These are phyloP conservation scores for Umbelopsis sp. DNA, from an alignment of 192 early-diverging fungal genomes.

Conservation along the genomic window DNA sequence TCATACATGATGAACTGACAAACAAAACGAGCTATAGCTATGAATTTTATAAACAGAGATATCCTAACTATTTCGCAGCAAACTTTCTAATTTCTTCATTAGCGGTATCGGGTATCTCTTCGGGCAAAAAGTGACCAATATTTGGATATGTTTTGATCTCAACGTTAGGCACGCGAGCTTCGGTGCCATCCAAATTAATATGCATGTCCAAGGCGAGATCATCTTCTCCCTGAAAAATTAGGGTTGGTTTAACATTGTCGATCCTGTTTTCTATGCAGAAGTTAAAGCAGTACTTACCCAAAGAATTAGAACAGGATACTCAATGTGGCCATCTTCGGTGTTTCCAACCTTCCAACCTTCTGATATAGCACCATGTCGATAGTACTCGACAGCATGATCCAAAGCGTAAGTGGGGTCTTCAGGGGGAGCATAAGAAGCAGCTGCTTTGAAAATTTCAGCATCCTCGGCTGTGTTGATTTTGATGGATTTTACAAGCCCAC, in stretches of 20 bases:
- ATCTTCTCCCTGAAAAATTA: conserved; percentile 26
- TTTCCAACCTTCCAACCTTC: conserved; percentile 2
- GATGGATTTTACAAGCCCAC: not conserved
- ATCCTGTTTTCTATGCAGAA: not conserved
- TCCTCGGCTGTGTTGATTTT: not conserved
- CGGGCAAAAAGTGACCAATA: conserved; percentile 24
- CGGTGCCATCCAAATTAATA: conserved; percentile 2
- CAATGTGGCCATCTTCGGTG: conserved; percentile 17
- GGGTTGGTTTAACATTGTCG: not conserved
- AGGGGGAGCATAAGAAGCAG: not conserved
- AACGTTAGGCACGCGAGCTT: conserved; percentile 6
- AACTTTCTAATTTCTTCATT: conserved; percentile 19
- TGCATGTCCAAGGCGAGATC: conserved; percentile 18
- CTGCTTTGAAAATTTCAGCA: conserved; percentile 23
- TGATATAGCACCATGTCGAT: not conserved
- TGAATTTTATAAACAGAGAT: not conserved
- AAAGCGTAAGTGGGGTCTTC: conserved; percentile 10
- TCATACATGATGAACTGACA: too few relatives aligned
- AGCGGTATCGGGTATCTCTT: conserved; percentile 24
- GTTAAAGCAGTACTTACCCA: conserved; percentile 18
- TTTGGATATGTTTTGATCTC: conserved; percentile 9
- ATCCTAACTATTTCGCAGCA: not conserved
- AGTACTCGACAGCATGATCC: conserved; percentile 24
- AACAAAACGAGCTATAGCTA: not conserved
- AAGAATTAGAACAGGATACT: conserved; percentile 25